A percentile compares a stretch with the other conserved stretches of the same genome.
phyloP scores from a whole-genome alignment of 345 rosid species.

The Erodium maritimum region DNA sequence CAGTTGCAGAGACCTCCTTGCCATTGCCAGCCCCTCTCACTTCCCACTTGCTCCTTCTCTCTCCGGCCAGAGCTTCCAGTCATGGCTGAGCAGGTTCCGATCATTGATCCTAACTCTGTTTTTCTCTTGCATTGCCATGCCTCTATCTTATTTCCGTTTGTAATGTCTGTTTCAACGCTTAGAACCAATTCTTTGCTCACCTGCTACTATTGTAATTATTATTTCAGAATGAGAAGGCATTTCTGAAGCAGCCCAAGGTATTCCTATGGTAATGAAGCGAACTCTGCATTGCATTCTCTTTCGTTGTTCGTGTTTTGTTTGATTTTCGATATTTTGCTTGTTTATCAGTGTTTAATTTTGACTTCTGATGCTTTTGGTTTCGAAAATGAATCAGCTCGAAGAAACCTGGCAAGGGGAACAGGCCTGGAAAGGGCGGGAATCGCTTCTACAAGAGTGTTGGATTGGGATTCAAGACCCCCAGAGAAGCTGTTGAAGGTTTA shows the following conservation, averaged over 20 bases:
- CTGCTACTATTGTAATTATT: neutral
- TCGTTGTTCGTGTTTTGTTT: neutral
- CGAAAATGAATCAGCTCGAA: conserved; percentile 39
- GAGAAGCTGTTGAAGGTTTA: conserved; percentile 77
- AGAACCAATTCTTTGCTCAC: neutral
- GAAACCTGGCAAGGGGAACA: conserved; percentile 73
- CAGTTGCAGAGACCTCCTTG: neutral
- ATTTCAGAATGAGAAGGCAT: conserved; percentile 67
- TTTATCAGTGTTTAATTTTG: neutral
- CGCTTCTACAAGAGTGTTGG: conserved; percentile 85
- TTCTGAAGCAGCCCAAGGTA: conserved; percentile 72
- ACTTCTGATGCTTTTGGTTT: neutral
- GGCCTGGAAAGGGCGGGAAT: conserved; percentile 96
- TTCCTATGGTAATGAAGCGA: conserved; percentile 37
- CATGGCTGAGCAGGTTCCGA: conserved; percentile 28
- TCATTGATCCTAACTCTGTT: neutral
- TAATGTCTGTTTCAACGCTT: too few relatives aligned
- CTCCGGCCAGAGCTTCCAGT: neutral
- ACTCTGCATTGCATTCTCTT: neutral
- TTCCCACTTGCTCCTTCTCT: too few relatives aligned
- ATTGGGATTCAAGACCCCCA: conserved; percentile 85
- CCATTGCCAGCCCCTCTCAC: neutral
- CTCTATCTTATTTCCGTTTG: too few relatives aligned
- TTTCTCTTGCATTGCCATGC: too few relatives aligned
- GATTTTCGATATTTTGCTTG: too few relatives aligned